Base-by-base conservation (phyloP, 768 basidiomycete genomes). In the Boletus vinaceobasis region DNA sequence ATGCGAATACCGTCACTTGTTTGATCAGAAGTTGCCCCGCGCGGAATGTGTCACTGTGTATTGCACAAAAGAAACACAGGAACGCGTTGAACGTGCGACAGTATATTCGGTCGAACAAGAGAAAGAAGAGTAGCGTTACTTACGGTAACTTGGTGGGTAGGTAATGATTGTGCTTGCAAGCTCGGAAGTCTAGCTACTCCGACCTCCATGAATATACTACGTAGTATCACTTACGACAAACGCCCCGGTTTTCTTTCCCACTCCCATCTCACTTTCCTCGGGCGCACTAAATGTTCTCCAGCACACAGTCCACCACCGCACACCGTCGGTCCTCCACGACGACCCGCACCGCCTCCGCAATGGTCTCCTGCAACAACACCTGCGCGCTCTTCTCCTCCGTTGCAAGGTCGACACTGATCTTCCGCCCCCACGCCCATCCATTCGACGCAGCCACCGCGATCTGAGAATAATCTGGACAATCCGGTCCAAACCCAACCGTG, bases 401-500 rank as follows among this genome's bases (percentile, higher is more conserved):
- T 52, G 50, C 50, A 27, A 53, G 61, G 26, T 62, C 59, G 17
- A 61, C 66, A 10, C 72, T 74, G 13, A 78, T 64, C 5, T 75
- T 74, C 47, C 69, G 71, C 0, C 76, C 76, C 77, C 82, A 85
- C 0, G 77, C 83, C 86, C 87, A 88, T 1, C 86, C 86, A 4
- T 78, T 79, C 7, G 85, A 84, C 0, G 87, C 86, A 0, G 86
- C 86, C 2, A 79, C 79, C 0, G 87, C 87, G 40, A 88, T 83
- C 52, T 78, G 75, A 0, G 79, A 63, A 59, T 82, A 84, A 60
- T 88, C 84, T 0, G 86, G 85, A 53, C 73, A 72, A 35, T 77
- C 71, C 3, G 85, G 85, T 0, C 85, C 85, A 58, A 89, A 87
- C 0, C 85, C 84, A 13, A 84, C 78, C 7, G 83, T 79, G 1